Base-by-base conservation (phyloP, 768 basidiomycete species). In the Inosperma sp. region DNA sequence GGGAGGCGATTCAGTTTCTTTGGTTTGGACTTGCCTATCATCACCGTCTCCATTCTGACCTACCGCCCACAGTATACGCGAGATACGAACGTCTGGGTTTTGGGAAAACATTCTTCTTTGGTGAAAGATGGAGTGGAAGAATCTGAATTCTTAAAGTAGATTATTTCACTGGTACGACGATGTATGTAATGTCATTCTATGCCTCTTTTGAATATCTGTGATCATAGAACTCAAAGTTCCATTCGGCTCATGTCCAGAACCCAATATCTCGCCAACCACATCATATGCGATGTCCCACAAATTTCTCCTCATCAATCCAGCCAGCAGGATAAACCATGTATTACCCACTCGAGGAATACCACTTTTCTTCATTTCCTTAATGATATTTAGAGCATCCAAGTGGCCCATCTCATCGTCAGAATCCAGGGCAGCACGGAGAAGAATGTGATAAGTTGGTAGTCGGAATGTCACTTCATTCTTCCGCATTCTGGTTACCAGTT, bases 1-100 rank as follows among this genome's bases (percentile, higher is more conserved):
- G 93, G 93, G 25, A 76, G 93, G 61, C 79, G 79, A 64, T 92
- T 86, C 78, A 88, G 87, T 58, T 78, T 91, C 62, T 88, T 87
- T 82, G 81, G 93, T 94, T 59, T 65, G 84, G 76, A 5, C 48
- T 36, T 33, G 25, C 36, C 53, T 30, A 41, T 52, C 35, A n/a
- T 21, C 35, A 39, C 19, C 34, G 22, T 33, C 29, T n/a, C 35
- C 43, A 40, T 46, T 31, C 21, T 53, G 47, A 22, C 27, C 52
- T 39, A 35, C 48, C 52, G 54, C 54, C 40, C 16, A 22, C 60
- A 90, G 88, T 81, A 19, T 90, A 83, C 61, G 77, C 77, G 5
- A 80, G 89, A 50, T 91, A 91, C 62, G 59, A 82, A 37, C 75
- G 76, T 43, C 65, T 89, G 6, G 88, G 88, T 10, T 65, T 78